Base-by-base conservation (phyloP, 78 protist species). In the Dictyostelium capitatum region DNA sequence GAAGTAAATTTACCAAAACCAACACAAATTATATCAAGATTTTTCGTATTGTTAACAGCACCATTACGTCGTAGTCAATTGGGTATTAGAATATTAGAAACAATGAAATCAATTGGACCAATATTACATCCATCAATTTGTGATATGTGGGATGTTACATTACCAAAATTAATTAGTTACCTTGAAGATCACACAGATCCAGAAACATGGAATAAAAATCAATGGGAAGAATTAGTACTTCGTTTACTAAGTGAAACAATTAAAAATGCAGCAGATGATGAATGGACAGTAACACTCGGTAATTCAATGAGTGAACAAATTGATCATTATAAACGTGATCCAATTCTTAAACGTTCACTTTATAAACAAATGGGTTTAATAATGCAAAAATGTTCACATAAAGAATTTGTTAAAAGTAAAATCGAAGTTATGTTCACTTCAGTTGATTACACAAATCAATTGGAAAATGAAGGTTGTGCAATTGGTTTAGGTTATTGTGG, bases 1-100 rank as follows among this genome's bases (percentile, higher is more conserved):
- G 77, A 78, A 20, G 80, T 84, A 2, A 96, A 96, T 65, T 51
- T 96, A 11, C 97, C 97, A 14, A 80, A 82, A 41, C 97, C 97
- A 43, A 82, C 83, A 32, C 92, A 78, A 10, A 79, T 96, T 56
- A 81, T 96, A 2, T 89, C 92, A 4, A 72, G 96, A 23, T 73
- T 73, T 30, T 78, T 96, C 70, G 96, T 94, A 5, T 17, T 90
- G 17, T 32, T 95, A 14, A 80, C 84, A 25, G 56, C 90, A 14
- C 95, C 95, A 46, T 54, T 28, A 6, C 89, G 97, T 79, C 75
- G 92, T 37, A 74, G 59, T 72, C 53, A 54, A 30, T 78, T 87
- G 17, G 97, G 96, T 37, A 23, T 51, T 30, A 50, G 80, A 47
- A 47, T 85, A 0, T 51, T 96, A 0, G 83, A 84, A 43, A 43